phyloP scores from a whole-genome alignment of 1,139 yeast genomes.

The Saccharomyces hybrid region DNA sequence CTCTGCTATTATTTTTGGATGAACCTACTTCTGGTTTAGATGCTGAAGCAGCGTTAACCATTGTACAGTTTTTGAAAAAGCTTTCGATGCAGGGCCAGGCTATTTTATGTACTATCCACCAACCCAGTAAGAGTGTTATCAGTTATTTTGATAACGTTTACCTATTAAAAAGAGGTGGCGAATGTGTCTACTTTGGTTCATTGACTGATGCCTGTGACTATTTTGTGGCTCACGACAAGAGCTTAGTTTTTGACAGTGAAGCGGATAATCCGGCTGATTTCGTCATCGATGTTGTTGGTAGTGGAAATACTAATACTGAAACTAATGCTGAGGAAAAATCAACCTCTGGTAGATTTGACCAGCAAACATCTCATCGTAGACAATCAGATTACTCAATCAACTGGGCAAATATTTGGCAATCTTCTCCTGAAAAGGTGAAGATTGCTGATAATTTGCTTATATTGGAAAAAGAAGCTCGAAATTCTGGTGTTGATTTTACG shows the following conservation, averaged over 20 bases:
- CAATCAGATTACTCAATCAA: conserved; percentile 15
- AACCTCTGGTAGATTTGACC: conserved; percentile 33
- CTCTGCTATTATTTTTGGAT: conserved; percentile 39
- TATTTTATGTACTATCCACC: conserved; percentile 42
- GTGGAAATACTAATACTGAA: conserved; percentile 3
- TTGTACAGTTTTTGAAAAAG: conserved; percentile 37
- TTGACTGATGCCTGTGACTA: conserved; percentile 37
- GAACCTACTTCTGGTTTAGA: conserved; percentile 46
- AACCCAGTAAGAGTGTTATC: conserved; percentile 32
- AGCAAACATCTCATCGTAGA: conserved; percentile 18
- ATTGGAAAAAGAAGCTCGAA: conserved; percentile 19
- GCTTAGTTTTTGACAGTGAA: conserved; percentile 15
- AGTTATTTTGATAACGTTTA: conserved; percentile 38
- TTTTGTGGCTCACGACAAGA: conserved; percentile 26
- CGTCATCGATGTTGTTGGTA: conserved; percentile 48
- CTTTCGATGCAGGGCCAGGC: conserved; percentile 43
- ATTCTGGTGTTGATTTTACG: conserved; percentile 26
- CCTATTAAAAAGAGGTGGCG: conserved; percentile 38
- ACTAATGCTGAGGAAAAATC: conserved; percentile 33
- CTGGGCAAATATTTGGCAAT: conserved; percentile 43
- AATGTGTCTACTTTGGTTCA: conserved; percentile 39
- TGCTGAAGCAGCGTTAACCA: conserved; percentile 44
- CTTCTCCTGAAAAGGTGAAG: conserved; percentile 32
- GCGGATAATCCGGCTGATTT: conserved; percentile 55
- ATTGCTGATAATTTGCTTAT: conserved; percentile 23